Base-by-base conservation (phyloP, 2,329 filamentous ascomycete species). In the Colletotrichum noveboracense region DNA sequence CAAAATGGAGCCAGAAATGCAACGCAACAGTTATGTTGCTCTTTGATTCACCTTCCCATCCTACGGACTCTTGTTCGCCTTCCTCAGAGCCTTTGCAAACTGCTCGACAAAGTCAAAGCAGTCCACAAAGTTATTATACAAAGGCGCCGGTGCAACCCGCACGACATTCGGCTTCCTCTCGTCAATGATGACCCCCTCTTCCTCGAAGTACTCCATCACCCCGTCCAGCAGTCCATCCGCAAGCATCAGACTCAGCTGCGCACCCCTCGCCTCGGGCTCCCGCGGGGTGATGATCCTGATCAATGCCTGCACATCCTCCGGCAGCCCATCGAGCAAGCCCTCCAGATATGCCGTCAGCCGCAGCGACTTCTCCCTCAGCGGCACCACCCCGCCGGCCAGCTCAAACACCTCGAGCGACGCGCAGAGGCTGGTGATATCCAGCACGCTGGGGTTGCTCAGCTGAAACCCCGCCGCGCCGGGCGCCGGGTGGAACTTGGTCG, bases 111-210 rank as follows among this genome's bases (percentile, higher is more conserved):
- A 84, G n/a, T 79, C 79, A 38, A 77, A 83, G 68, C 83, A 84
- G 67, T 97, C 95, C 56, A 86, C 85, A 82, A 94, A 96, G 1
- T 89, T 92, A 81, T 96, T 97, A 83, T 97, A 97, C 81, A 97
- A 82, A 9, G 95, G 94, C 56, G 93, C 93, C 5, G 95, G 95
- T 6, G 95, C 94, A 7, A 96, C 91, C 10, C 95, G 87, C 62
- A 97, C 92, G 14, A 97, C 95, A 83, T 96, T 91, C 3, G 95
- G 95, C 82, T 93, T 93, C 76, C 95, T 88, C 86, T 96, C 93
- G 81, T 97, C 95, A n/a, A 94, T 90, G 2, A 97, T 89, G 4
- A 96, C 91, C 2, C 93, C 93, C 6, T 89, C 88, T 26, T 89
- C 87, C 78, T 94, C 91, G 43, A 97, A 83, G 71, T 87, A 87